A percentile compares a stretch with the other conserved stretches of the same genome.
These are phyloP conservation scores for Panaeolus papilionaceus DNA, from an alignment of 768 basidiomycete genomes.

Conservation along the genomic window DNA sequence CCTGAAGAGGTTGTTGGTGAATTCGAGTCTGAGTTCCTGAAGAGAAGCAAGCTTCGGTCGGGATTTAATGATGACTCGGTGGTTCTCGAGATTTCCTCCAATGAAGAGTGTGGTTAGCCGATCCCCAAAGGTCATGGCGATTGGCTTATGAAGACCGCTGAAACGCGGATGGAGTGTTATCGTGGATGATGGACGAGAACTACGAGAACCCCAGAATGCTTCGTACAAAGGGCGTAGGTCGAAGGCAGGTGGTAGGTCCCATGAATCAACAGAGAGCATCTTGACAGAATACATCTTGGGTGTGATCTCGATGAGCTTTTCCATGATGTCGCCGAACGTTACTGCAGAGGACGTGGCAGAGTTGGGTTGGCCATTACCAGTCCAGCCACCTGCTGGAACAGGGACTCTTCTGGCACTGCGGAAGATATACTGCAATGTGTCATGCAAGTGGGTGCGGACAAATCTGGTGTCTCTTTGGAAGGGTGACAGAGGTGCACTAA, in stretches of 20 bases:
- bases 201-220: constrained; percentile 41
- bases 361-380: constrained; percentile 15
- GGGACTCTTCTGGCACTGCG: constrained; percentile 17
- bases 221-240: constrained; percentile 40
- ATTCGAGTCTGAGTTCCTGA: constrained; percentile 44
- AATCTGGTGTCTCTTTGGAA: constrained; percentile 3
- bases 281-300: constrained; percentile 39
- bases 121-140: constrained; percentile 35
- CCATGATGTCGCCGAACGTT: constrained; percentile 33
- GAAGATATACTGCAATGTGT: constrained; percentile 23
- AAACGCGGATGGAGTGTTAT: constrained; percentile 8
- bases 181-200: constrained; percentile 22
- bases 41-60: constrained; percentile 38
- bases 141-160: constrained; percentile 10
- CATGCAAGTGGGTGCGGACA: constrained; percentile 20
- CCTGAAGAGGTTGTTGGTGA: constrained; percentile 39
- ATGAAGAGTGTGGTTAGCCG: constrained; percentile 42
- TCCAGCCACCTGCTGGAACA: constrained; percentile 9
- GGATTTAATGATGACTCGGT: constrained; percentile 39
- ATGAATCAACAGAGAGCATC: constrained; percentile 46
- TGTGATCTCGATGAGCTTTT: constrained; percentile 36
- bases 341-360: constrained; percentile 22
- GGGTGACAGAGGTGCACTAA: not conserved
- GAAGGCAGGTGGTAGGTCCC: constrained; percentile 39
- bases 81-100: constrained; percentile 43